Conservation (phyloP, 2,329 filamentous ascomycete species). For the Sporothrix phasma region DNA sequence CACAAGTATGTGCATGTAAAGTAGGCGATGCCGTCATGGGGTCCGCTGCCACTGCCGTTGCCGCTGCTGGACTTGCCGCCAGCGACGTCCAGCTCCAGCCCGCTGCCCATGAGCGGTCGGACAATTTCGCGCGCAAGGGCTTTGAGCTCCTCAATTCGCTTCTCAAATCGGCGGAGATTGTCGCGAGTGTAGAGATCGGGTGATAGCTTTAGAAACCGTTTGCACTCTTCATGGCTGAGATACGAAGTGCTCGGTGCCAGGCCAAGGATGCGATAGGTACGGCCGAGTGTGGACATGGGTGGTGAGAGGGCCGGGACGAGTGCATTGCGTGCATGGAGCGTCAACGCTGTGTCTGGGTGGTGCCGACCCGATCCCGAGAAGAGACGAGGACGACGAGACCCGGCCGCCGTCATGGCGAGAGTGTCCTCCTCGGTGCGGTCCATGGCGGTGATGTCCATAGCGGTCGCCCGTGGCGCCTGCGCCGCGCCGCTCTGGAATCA, state of each 20-base stretch:
- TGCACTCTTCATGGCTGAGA: conserved; percentile 77
- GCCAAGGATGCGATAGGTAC: conserved; percentile 70
- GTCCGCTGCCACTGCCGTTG: conserved; percentile 27
- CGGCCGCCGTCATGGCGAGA: conserved; percentile 23
- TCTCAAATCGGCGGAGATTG: conserved; percentile 76
- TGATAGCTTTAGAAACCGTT: conserved; percentile 75
- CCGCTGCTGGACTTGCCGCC: conserved; percentile 29
- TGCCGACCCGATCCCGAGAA: conserved; percentile 7
- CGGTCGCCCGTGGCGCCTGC: conserved; percentile 12
- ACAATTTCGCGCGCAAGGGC: conserved; percentile 72
- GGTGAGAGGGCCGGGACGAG: conserved; percentile 28
- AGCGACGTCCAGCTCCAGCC: conserved; percentile 67
- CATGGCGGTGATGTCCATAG: conserved; percentile 20
- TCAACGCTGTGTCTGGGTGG: conserved; percentile 4
- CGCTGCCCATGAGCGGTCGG: conserved; percentile 75
- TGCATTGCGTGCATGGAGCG: conserved; percentile 22
- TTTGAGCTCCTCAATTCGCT: conserved; percentile 81
- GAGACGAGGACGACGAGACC: conserved; percentile 21
- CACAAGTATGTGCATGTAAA: conserved; percentile 41
- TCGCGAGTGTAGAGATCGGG: conserved; percentile 78
- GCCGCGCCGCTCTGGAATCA: conserved; percentile 24
- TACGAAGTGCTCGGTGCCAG: conserved; percentile 52
- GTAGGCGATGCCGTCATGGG: conserved; percentile 37
- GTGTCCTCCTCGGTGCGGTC: conserved; percentile 17
- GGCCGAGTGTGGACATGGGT: conserved; percentile 52